Conservation (phyloP, 768 basidiomycete genomes). For the Pleurotus citrinopileatus region DNA sequence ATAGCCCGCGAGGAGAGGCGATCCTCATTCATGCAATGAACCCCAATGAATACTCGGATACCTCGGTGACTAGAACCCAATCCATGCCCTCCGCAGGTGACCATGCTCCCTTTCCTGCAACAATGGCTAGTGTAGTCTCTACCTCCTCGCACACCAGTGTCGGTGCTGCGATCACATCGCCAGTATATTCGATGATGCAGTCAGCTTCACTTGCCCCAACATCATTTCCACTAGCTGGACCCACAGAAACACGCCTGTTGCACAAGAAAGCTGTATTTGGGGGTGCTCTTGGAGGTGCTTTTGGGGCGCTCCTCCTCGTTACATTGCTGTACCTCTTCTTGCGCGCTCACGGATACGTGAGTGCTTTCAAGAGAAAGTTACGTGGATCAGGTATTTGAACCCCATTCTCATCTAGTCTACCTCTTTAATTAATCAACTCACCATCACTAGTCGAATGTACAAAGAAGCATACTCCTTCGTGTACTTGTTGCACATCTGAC, state of each 20-base stretch:
- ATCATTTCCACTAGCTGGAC: too few relatives aligned
- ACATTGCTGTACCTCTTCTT: not conserved
- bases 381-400: not conserved
- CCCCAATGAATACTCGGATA: too few relatives aligned
- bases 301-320: not conserved
- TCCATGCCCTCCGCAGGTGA: too few relatives aligned
- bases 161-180: too few relatives aligned
- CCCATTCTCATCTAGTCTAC: not conserved
- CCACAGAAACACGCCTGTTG: not conserved
- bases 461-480: not conserved
- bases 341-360: not conserved
- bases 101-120: too few relatives aligned
- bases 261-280: not conserved
- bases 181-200: too few relatives aligned
- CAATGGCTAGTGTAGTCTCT: too few relatives aligned
- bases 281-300: not conserved
- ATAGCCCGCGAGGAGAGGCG: too few relatives aligned
- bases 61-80: too few relatives aligned
- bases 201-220: too few relatives aligned
- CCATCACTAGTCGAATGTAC: not conserved
- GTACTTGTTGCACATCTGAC: not conserved
- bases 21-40: too few relatives aligned
- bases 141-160: too few relatives aligned
- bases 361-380: not conserved
- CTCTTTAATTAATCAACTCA: not conserved